Base-by-base conservation (phyloP, 257 asterid genomes). In the Thymus quinquecostatus region DNA sequence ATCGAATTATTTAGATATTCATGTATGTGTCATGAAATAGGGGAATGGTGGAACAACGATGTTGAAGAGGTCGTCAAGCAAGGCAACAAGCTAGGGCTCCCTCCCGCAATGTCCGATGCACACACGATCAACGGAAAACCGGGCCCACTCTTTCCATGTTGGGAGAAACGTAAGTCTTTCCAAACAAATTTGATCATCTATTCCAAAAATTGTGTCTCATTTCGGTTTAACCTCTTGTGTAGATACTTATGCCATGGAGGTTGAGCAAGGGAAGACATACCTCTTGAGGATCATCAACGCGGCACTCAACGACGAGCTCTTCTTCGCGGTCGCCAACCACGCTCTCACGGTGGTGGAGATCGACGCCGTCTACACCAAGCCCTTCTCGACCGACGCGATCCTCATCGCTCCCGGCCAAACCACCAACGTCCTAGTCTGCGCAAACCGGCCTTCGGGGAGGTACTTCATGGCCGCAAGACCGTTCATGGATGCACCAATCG, bases 81-180 rank as follows among this genome's bases (percentile, higher is more conserved):
- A 74, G 88, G 88, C 3, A 82, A 83, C 71, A 69, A 71, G 28
- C 71, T 75, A 34, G 91, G 93, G 2, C 69, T 82, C 71, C 86
- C 93, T 47, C 90, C 90, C 0, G 78, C 80, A 41, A 69, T 48
- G 4, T 85, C 90, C 2, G 88, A 85, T 47, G 90, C 88, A 0
- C 90, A 85, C 33, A 87, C 93, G 0, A 85, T 87, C 78, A 87
- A 87, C 9, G 93, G 93, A 10, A 81, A 83, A 72, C 90, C 93
- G 1, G 94, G 90, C 41, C 89, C 91, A 5, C 77, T 87, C n/a
- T 85, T 81, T 51, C 89, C 89, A 0, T 87, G 93, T 48, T 83
- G 87, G 6, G 87, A 85, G 29, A 87, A 87, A 74, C 66, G 93
- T 85, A 70, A 57, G 78, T 40, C 43, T 13, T 30, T 69, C 0